These are phyloP conservation scores for Borovskyia barvae DNA, from an alignment of 208 protist genomes.

Conservation along the genomic window DNA sequence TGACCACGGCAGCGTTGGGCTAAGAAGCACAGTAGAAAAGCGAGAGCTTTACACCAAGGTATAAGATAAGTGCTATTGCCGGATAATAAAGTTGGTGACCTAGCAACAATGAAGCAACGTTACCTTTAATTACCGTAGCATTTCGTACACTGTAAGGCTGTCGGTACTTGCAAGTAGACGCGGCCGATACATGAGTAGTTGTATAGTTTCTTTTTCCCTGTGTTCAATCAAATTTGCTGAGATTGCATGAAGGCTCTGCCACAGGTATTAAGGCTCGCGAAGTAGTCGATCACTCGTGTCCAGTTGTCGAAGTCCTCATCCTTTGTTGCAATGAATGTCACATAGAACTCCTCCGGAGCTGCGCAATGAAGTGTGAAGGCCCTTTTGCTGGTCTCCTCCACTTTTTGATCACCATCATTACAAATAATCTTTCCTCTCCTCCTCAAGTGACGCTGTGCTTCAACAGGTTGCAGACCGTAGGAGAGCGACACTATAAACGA, in stretches of 20 bases:
- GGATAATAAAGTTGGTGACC: no score
- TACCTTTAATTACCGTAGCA: no score
- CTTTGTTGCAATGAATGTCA: conserved; percentile 42
- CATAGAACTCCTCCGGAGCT: conserved; percentile 48
- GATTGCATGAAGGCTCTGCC: conserved; percentile 20
- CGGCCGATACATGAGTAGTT: no score
- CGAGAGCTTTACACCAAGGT: no score
- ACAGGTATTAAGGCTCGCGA: conserved; percentile 31
- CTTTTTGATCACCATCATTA: conserved; percentile 7
- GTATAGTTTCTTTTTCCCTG: no score
- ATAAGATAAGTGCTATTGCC: no score
- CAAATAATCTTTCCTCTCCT: conserved; percentile 26
- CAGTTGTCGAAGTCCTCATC: conserved; percentile 40
- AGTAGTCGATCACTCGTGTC: conserved; percentile 42
- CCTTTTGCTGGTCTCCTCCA: conserved; percentile 25
- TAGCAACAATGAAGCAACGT: no score
- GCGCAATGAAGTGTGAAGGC: conserved; percentile 54
- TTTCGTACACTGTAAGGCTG: no score
- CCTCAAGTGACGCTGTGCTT: conserved; percentile 21
- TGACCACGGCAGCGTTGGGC: no score
- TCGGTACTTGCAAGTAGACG: no score
- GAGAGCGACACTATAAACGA: conserved; percentile 36
- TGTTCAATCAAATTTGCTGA: no score
- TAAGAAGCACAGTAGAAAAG: no score
- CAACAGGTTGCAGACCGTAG: conserved; percentile 31